These are phyloP conservation scores for Stephanodiscus triporus DNA, from an alignment of 108 stramenopile species.

Conservation along the genomic window DNA sequence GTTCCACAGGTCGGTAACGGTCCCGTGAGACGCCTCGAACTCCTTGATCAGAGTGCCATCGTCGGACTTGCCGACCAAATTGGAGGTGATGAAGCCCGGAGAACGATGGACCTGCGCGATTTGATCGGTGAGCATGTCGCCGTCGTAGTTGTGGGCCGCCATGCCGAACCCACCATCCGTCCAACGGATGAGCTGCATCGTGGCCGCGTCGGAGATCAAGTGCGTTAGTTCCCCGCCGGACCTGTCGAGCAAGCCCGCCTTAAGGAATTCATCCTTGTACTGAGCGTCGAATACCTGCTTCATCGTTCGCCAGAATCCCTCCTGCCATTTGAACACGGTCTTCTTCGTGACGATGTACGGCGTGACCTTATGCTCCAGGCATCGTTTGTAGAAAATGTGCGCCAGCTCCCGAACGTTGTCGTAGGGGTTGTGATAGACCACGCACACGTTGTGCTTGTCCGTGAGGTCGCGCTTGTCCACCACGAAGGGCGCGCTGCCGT, in stretches of 20 bases:
- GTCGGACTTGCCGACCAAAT: conserved; percentile 90
- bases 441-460: conserved; percentile 93
- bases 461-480: conserved; percentile 94
- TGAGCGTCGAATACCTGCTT: conserved; percentile 91
- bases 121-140: conserved; percentile 94
- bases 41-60: conserved; percentile 93
- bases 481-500: conserved; percentile 82
- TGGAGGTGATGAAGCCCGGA: conserved; percentile 97
- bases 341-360: conserved; percentile 98
- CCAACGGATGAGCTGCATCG: conserved; percentile 98
- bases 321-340: conserved; percentile 99
- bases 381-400: conserved; percentile 93
- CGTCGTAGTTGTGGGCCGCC: conserved; percentile 99
- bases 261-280: conserved; percentile 83
- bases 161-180: conserved; percentile 97
- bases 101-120: conserved; percentile 98
- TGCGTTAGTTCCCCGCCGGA: conserved; percentile 93
- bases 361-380: conserved; percentile 87
- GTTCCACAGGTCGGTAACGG: conserved; percentile 94
- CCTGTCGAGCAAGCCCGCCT: conserved; percentile 86
- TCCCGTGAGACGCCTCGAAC: conserved; percentile 97
- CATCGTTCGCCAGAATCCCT: conserved; percentile 95
- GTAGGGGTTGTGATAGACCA: conserved; percentile 97
- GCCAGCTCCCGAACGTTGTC: conserved; percentile 94
- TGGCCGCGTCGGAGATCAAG: conserved; percentile 97